phyloP scores from a whole-genome alignment of 2,329 filamentous ascomycete species.

The Byssochlamys sp. region DNA sequence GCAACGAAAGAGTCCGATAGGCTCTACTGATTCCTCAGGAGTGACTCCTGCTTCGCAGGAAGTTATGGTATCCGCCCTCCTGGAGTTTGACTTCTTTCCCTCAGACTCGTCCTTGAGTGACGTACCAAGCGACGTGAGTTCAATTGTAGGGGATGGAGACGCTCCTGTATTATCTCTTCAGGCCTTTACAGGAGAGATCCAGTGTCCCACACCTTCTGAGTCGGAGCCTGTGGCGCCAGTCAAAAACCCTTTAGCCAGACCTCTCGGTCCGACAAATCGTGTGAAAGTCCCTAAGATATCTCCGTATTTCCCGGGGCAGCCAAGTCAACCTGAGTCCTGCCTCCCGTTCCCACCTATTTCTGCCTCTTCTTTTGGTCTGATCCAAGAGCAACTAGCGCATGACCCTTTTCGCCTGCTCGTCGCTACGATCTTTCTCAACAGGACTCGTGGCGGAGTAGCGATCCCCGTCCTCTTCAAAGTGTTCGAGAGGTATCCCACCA shows the following conservation, averaged over 20 bases:
- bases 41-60: neutral
- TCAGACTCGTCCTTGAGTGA: conserved; percentile 29
- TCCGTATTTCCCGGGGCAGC: conserved; percentile 33
- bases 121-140: conserved; percentile 21
- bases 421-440: conserved; percentile 75
- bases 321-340: conserved; percentile 32
- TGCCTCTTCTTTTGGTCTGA: conserved; percentile 59
- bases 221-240: conserved; percentile 6
- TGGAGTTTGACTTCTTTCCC: conserved; percentile 9
- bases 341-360: conserved; percentile 58
- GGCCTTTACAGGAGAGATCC: neutral
- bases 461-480: conserved; percentile 66
- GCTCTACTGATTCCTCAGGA: neutral
- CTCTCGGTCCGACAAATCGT: conserved; percentile 5
- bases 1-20: neutral
- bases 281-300: conserved; percentile 25
- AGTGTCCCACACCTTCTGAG: neutral
- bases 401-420: conserved; percentile 73
- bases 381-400: conserved; percentile 68
- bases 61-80: neutral
- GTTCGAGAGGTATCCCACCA: conserved; percentile 58
- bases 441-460: conserved; percentile 63
- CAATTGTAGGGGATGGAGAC: conserved; percentile 5
- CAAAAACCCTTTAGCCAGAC: conserved; percentile 2
- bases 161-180: conserved; percentile 6